A percentile compares a stretch with the other conserved stretches of the same genome.
Conservation (phyloP, 352 stramenopile species). For the Globisporangium rhizosaccharum region DNA sequence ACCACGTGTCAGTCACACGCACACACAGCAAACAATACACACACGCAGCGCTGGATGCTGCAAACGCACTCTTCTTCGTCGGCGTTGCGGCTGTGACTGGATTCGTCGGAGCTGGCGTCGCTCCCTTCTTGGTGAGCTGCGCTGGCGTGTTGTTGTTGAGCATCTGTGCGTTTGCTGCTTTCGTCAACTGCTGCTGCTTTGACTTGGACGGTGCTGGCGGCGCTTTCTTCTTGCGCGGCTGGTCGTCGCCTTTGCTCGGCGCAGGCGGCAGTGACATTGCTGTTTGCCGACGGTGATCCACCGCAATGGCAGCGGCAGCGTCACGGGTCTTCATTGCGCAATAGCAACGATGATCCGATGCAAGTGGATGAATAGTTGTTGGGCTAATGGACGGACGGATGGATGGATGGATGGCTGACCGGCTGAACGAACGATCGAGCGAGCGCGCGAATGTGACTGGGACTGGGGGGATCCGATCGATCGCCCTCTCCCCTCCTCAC, state of each 20-base stretch:
- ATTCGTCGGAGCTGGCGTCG: neutral
- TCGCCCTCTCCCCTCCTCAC: conserved; percentile 1
- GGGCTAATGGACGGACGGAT: neutral
- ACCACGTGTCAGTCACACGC: conserved; percentile 6
- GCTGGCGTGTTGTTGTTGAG: neutral
- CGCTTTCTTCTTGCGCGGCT: conserved; percentile 29
- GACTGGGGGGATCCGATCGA: conserved; percentile 2
- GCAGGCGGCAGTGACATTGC: conserved; percentile 9
- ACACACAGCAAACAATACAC: conserved; percentile 1
- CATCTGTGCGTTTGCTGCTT: conserved; percentile 7
- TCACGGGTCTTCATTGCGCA: conserved; percentile 32
- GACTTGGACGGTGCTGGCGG: neutral
- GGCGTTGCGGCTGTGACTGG: neutral
- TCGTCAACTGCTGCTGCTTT: conserved; percentile 10
- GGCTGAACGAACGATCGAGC: neutral
- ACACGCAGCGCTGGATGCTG: neutral
- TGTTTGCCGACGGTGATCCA: conserved; percentile 32
- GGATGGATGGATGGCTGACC: conserved; percentile 1
- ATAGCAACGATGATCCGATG: neutral
- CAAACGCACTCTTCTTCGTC: conserved; percentile 2
- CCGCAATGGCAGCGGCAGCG: conserved; percentile 22
- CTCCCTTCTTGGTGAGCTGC: conserved; percentile 2
- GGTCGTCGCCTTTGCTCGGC: conserved; percentile 24
- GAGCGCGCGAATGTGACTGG: neutral
- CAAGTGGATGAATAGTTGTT: neutral